phyloP scores from a whole-genome alignment of 2,329 filamentous ascomycete species.

The Ceratocystis colombiana region DNA sequence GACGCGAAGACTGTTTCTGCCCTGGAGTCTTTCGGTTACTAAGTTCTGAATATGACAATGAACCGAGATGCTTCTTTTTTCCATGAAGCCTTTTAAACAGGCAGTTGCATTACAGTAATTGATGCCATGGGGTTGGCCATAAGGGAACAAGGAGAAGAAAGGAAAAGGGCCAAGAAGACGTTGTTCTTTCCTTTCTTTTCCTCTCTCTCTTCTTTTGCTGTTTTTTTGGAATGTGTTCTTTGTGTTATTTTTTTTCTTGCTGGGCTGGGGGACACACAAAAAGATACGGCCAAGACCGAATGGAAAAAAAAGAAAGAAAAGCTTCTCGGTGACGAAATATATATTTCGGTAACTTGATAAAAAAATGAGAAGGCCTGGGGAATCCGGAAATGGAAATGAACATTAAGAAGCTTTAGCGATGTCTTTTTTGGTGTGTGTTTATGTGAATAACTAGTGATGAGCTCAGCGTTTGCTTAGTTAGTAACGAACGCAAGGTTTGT shows the following conservation, averaged over 20 bases:
- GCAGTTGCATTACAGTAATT: constrained; percentile 19
- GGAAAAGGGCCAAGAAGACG: too few relatives aligned
- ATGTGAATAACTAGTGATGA: neutral
- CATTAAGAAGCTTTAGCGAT: neutral
- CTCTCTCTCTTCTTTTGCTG: constrained; percentile 16
- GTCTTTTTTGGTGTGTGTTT: neutral
- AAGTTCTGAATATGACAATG: constrained; percentile 33
- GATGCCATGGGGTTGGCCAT: constrained; percentile 11
- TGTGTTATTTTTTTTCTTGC: constrained; percentile 18
- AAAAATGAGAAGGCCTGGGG: constrained; percentile 23
- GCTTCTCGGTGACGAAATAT: constrained; percentile 18
- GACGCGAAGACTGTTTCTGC: constrained; percentile 79
- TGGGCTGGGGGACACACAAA: constrained; percentile 25
- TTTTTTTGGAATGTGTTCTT: constrained; percentile 18
- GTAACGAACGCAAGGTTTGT: too few relatives aligned
- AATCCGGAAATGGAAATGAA: constrained; percentile 25
- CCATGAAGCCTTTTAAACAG: constrained; percentile 17
- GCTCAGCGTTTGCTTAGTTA: neutral
- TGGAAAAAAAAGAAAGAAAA: neutral
- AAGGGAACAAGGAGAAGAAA: neutral
- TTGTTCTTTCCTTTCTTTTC: constrained; percentile 19
- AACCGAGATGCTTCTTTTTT: constrained; percentile 14
- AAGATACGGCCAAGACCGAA: constrained; percentile 19
- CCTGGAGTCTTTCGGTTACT: constrained; percentile 87
- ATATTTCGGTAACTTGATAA: constrained; percentile 17